Base-by-base conservation (phyloP, 2,329 filamentous ascomycete genomes). In the Ophiocordyceps camponoti-saundersi region DNA sequence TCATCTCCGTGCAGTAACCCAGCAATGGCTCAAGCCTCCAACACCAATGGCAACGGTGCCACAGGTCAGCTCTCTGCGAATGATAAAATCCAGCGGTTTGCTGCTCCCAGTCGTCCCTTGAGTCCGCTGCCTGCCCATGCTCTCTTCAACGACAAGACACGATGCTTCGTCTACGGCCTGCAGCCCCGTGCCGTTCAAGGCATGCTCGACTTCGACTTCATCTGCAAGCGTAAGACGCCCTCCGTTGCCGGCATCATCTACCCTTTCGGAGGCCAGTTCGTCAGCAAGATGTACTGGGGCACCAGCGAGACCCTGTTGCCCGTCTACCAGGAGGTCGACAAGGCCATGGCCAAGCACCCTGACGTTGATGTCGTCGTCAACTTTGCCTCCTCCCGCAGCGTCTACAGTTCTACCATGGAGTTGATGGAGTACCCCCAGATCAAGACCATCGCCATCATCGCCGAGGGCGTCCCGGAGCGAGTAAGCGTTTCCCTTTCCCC, bases 211-310 rank as follows among this genome's bases (percentile, higher is more conserved):
- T 98, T 98, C 68, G 92, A 98, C 77, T 98, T 96, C 79, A 98
- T 98, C 73, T 98, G 92, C 88, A 96, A 96, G 81, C 86, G 92
- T 61, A 78, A 81, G 65, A 93, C 85, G 50, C 92, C 92, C 54
- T 98, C 92, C 49, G 92, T 98, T 49, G 92, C 92, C 56, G 92
- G 89, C 65, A 96, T 98, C 71, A 96, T 98, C 77, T 98, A 98
- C 77, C 95, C 92, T 59, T 98, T 98, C 64, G 92, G 92, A 66
- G 92, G 92, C 57, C 92, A 98, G 72, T 98, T 98, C 80, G 92
- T 98, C 65, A 95, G 88, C 82, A 98, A 98, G 82, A 96, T 98
- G 92, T 98, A 98, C 85, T 98, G 92, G 92, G 92, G 92, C 63
- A 98, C 92, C 63, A 95, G 88, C 73, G 92, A 98, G 77, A 98